Conservation (phyloP, 2,329 filamentous ascomycete species). For the Diaporthe citriasiana region DNA sequence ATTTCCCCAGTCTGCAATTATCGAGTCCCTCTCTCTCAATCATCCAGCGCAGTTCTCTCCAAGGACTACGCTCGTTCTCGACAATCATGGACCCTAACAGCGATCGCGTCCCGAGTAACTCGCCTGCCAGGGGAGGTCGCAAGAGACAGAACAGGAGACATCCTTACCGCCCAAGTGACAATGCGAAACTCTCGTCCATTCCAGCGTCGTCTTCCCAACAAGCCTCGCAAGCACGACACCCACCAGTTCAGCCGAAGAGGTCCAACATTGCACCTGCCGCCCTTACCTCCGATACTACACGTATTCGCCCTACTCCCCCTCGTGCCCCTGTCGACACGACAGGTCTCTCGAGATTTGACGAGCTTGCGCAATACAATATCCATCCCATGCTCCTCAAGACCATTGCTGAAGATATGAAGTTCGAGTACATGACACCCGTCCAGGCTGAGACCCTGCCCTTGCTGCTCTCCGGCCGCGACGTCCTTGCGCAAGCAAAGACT, state of each 20-base stretch:
- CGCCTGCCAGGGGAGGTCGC: conserved; percentile 10
- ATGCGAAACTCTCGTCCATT: background rate
- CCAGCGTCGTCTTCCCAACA: background rate
- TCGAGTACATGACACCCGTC: conserved; percentile 68
- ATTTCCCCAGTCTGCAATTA: background rate
- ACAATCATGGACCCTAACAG: conserved; percentile 21
- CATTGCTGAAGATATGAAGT: conserved; percentile 63
- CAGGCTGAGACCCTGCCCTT: conserved; percentile 66
- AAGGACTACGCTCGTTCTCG: conserved; percentile 10
- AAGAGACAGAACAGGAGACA: conserved; percentile 24
- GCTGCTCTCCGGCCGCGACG: conserved; percentile 63
- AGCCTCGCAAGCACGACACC: background rate
- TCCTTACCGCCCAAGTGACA: conserved; percentile 25
- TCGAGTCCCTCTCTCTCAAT: background rate
- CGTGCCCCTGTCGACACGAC: conserved; percentile 17
- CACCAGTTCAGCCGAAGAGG: background rate
- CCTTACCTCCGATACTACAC: background rate
- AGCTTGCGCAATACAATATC: conserved; percentile 58
- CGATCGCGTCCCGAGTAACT: background rate
- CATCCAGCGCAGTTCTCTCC: background rate
- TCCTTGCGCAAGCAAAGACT: conserved; percentile 86
- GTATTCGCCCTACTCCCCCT: background rate
- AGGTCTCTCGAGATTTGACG: conserved; percentile 55
- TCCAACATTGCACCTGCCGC: background rate
- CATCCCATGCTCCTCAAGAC: conserved; percentile 63